phyloP scores from a whole-genome alignment of 768 basidiomycete species.

The Naganishia randhawae region DNA sequence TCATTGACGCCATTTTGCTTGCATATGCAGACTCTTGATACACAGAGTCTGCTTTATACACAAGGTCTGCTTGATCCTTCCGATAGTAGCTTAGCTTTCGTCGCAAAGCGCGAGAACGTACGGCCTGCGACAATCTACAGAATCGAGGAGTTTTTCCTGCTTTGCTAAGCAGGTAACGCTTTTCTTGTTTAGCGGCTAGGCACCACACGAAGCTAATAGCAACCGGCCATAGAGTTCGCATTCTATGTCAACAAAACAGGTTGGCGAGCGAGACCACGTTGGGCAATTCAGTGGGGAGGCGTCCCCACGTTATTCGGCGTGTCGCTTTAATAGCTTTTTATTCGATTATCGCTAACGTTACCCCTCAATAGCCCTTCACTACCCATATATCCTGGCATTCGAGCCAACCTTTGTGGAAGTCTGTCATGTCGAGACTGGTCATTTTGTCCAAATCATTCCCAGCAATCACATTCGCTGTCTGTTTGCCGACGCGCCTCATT shows the following conservation, averaged over 20 bases:
- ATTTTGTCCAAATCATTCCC: slow-evolving; percentile 89
- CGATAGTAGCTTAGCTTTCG: slow-evolving; percentile 87
- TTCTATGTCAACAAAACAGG: slow-evolving; percentile 98
- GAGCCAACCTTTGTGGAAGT: slow-evolving; percentile 96
- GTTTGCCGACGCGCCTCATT: slow-evolving; percentile 89
- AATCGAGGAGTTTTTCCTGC: slow-evolving; percentile 89
- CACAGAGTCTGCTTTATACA: too few relatives aligned
- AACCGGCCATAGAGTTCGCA: slow-evolving; percentile 72
- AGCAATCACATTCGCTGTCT: slow-evolving; percentile 83
- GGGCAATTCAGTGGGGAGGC: slow-evolving; percentile 97
- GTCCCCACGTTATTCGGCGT: slow-evolving; percentile 87
- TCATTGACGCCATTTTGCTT: neutral
- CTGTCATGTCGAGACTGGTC: slow-evolving; percentile 86
- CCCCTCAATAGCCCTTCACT: slow-evolving; percentile 69
- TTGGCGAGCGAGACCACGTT: slow-evolving; percentile 79
- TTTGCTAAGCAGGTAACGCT: slow-evolving; percentile 92
- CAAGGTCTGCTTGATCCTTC: slow-evolving; percentile 87
- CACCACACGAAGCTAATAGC: neutral
- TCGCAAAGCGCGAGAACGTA: slow-evolving; percentile 79
- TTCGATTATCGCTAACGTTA: neutral
- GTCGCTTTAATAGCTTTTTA: slow-evolving; percentile 45
- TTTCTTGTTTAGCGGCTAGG: neutral
- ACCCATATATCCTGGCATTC: slow-evolving; percentile 94
- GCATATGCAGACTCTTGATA: slow-evolving; percentile 66
- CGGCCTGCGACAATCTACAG: slow-evolving; percentile 94